Evolutionary conservation across 495 filamentous ascomycete species (phyloP), one percentile per base, ranked within the genome.

Genomic region (Trichoderma reesei): DNA sequence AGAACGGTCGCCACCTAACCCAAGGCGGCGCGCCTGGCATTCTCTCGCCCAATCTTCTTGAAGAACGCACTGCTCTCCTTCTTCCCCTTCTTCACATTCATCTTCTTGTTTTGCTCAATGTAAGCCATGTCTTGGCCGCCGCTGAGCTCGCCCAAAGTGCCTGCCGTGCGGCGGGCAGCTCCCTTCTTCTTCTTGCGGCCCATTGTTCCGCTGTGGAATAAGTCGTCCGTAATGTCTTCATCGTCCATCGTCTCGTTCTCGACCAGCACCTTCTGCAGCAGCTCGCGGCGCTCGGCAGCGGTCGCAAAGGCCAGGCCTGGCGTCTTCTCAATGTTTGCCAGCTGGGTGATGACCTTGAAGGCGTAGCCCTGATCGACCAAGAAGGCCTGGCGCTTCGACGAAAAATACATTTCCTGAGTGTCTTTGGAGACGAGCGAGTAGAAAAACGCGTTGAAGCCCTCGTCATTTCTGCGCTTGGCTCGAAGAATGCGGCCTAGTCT

Each of bases 391-490:
- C 94, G 86, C 76, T 97, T 97, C 44, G 90, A 89, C 6, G 94
- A 97, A 78, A 96, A 99, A 74, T 88, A 93, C 95, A 99, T 98
- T 76, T 99, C 94, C 62, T 90, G 85, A 2, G 94, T 99, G 73
- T 98, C 94, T 73, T 97, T 97, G 10, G 90, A 94, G 38, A 99
- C 94, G 5, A 99, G 82, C 0, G 90, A 94, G 76, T 99, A 99
- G 78, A 99, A 99, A 78, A 99, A 99, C 0, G 94, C 94, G 75
- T 99, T 99, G 77, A 99, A 99, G 20, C 95, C 95, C 74, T 98
- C 94, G 75, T 99, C 94, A 71, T 97, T 98, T 66, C 95, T 82
- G 39, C 94, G 87, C 74, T 99, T 99, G 26, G 94, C 94, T 70
- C 94, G 85, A 11, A 99, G 87, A 70, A 99, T 99, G 41, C 94